phyloP scores from a whole-genome alignment of 2,329 filamentous ascomycete genomes.

The Pseudogymnoascus sp. region DNA sequence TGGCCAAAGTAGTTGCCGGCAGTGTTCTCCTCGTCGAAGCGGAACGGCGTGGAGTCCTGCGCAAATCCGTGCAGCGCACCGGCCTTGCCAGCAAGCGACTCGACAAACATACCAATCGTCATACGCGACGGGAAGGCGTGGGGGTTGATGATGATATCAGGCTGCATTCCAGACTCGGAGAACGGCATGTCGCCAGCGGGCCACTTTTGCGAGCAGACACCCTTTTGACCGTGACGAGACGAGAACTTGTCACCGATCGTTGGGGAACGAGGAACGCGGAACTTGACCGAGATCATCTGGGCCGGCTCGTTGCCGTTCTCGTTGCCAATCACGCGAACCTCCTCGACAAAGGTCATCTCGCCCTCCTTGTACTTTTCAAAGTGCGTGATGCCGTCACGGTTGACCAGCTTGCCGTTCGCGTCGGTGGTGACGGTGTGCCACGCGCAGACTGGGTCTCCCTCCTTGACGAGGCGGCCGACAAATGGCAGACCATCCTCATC shows the following conservation, averaged over 20 bases:
- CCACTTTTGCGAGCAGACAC: conserved; percentile 95
- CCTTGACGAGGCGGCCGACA: conserved; percentile 66
- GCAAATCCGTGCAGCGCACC: conserved; percentile 91
- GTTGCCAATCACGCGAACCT: conserved; percentile 81
- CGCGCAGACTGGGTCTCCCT: conserved; percentile 79
- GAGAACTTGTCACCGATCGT: conserved; percentile 99
- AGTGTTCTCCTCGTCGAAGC: conserved; percentile 85
- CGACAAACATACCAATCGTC: conserved; percentile 99
- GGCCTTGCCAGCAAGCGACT: conserved; percentile 91
- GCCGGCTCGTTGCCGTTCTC: conserved; percentile 76
- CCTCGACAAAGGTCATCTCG: conserved; percentile 82
- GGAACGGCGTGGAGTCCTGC: conserved; percentile 92
- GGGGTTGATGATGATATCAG: conserved; percentile 97
- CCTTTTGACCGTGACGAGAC: conserved; percentile 95
- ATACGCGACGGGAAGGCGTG: conserved; percentile 99
- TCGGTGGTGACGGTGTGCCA: conserved; percentile 84
- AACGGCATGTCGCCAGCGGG: conserved; percentile 91
- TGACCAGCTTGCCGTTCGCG: conserved; percentile 68
- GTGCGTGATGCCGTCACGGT: conserved; percentile 76
- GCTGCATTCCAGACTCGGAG: conserved; percentile 90
- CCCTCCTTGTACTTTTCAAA: conserved; percentile 92
- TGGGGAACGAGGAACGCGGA: conserved; percentile 80
- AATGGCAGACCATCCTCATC: conserved; percentile 83
- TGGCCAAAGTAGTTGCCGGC: conserved; percentile 93
- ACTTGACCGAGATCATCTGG: conserved; percentile 86